These are phyloP conservation scores for Backusella tuberculispora DNA, from an alignment of 192 early-diverging fungal species.

Conservation along the genomic window DNA sequence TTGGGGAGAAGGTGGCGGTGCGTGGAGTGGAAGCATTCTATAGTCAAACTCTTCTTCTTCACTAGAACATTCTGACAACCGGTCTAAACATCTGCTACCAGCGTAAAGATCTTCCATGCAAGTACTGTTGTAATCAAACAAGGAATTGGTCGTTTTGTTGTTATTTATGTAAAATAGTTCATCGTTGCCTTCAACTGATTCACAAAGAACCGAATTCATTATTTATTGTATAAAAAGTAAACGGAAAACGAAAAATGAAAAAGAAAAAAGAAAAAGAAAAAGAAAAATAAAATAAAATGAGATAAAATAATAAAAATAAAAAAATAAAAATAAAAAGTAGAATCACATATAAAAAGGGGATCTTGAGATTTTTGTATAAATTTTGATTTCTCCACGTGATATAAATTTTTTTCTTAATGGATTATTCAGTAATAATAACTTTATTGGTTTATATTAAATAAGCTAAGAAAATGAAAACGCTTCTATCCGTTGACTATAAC, in stretches of 20 bases:
- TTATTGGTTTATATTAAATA: slow-evolving; percentile 7
- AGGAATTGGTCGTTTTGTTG: not conserved
- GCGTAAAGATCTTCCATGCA: slow-evolving; percentile 1
- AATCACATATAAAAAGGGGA: not conserved
- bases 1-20: slow-evolving; percentile 40
- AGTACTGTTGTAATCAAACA: slow-evolving; percentile 12
- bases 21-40: slow-evolving; percentile 20
- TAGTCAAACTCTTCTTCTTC: slow-evolving; percentile 31
- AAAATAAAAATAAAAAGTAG: not conserved
- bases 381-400: slow-evolving; percentile 8
- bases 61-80: slow-evolving; percentile 23
- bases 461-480: not conserved
- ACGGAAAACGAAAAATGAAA: not conserved
- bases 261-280: not conserved
- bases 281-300: not conserved
- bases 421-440: not conserved
- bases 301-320: not conserved
- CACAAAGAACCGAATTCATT: slow-evolving; percentile 5
- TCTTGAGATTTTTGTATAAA: not conserved
- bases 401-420: not conserved
- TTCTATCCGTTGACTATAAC: not conserved
- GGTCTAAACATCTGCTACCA: slow-evolving; percentile 6
- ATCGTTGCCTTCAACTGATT: slow-evolving; percentile 9
- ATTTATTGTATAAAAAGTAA: not conserved
- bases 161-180: slow-evolving; percentile 15